These are phyloP conservation scores for Arthrobotrys iridis DNA, from an alignment of 2,329 filamentous ascomycete genomes.

Conservation along the genomic window DNA sequence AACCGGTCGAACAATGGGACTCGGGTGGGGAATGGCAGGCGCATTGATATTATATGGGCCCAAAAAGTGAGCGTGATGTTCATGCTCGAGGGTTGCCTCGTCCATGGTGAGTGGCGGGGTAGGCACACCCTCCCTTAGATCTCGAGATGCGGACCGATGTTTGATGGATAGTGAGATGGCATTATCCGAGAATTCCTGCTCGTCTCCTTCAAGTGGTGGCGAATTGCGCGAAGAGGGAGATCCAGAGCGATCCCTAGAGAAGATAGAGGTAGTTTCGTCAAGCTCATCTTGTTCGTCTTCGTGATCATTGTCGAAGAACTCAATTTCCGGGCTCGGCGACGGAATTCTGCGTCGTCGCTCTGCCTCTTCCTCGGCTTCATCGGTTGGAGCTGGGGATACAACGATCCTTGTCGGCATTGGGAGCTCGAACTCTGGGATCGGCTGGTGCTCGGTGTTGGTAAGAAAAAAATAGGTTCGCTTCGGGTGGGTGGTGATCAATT, in stretches of 20 bases:
- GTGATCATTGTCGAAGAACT: slow-evolving; percentile 86
- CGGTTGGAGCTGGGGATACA: slow-evolving; percentile 83
- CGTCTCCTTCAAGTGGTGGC: slow-evolving; percentile 89
- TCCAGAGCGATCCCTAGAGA: slow-evolving; percentile 71
- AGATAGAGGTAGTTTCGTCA: slow-evolving; percentile 70
- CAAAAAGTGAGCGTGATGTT: slow-evolving; percentile 66
- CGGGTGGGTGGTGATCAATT: slow-evolving; percentile 89
- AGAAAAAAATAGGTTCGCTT: slow-evolving; percentile 97
- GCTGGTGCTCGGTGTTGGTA: slow-evolving; percentile 84
- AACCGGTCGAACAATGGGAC: slow-evolving; percentile 46
- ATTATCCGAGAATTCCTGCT: slow-evolving; percentile 96
- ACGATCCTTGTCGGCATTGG: slow-evolving; percentile 70
- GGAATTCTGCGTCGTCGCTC: slow-evolving; percentile 71
- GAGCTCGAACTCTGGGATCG: slow-evolving; percentile 75
- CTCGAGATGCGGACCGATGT: slow-evolving; percentile 58
- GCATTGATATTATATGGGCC: slow-evolving; percentile 62
- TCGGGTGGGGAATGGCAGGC: slow-evolving; percentile 52
- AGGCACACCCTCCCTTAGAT: slow-evolving; percentile 54
- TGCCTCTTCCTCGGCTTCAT: slow-evolving; percentile 76
- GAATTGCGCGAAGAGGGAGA: slow-evolving; percentile 66
- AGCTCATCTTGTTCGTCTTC: slow-evolving; percentile 75
- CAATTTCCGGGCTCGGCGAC: slow-evolving; percentile 91
- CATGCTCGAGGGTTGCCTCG: slow-evolving; percentile 63
- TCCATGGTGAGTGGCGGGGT: slow-evolving; percentile 66
- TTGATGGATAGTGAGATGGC: slow-evolving; percentile 77